phyloP scores from a whole-genome alignment of 2,329 filamentous ascomycete genomes.

The Blastomyces silverae region DNA sequence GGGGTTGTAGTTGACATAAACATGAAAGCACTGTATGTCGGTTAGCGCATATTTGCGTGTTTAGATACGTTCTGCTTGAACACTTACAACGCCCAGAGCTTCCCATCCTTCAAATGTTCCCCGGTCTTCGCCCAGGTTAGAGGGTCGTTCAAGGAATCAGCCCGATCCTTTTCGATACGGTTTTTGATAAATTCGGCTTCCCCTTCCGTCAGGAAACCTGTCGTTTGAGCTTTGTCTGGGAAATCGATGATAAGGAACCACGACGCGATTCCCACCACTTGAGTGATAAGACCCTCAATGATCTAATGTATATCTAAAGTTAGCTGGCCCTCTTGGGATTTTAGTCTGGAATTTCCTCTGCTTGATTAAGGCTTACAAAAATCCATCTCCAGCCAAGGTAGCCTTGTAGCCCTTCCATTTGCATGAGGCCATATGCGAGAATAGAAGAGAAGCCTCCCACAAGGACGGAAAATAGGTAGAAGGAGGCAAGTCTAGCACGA shows the following conservation, averaged over 20 bases:
- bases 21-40: neutral
- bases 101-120: conserved; percentile 11
- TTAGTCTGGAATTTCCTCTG: neutral
- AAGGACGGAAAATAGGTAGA: conserved; percentile 46
- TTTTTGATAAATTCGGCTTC: conserved; percentile 47
- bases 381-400: conserved; percentile 50
- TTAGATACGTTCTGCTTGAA: conserved; percentile 11
- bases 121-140: conserved; percentile 43
- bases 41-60: neutral
- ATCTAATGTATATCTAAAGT: conserved; percentile 24
- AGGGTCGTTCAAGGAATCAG: conserved; percentile 44
- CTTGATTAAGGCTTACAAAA: conserved; percentile 33
- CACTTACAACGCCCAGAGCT: conserved; percentile 19
- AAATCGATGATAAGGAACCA: conserved; percentile 36
- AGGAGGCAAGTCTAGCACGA: conserved; percentile 38
- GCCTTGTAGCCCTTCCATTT: conserved; percentile 40
- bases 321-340: neutral
- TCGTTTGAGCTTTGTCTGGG: conserved; percentile 28
- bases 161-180: conserved; percentile 47
- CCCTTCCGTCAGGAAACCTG: conserved; percentile 30
- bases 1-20: conserved; percentile 13
- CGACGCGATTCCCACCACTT: conserved; percentile 22
- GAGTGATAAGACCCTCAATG: conserved; percentile 41
- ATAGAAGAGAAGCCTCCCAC: conserved; percentile 45
- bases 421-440: conserved; percentile 38